Evolutionary conservation across 2,329 filamentous ascomycete species (phyloP), one percentile per base, ranked within the genome.

Genomic region (Sporothrix schenckii): DNA sequence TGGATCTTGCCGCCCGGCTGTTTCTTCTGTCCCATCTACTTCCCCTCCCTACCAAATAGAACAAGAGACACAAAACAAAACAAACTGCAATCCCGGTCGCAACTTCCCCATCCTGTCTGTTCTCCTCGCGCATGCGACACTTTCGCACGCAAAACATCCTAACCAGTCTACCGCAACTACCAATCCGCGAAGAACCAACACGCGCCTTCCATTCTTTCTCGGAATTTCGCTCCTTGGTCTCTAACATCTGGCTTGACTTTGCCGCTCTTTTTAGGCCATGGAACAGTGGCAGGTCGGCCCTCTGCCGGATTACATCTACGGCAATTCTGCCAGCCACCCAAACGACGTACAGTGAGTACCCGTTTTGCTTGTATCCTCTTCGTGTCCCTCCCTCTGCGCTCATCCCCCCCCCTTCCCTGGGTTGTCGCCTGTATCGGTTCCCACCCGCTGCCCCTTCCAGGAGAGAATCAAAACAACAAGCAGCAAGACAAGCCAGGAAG

Each of bases 281-380:
- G 84, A 87, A 81, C 85, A 87, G 80, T 87, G 85, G 85, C 84
- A 87, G 80, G 84, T 87, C 79, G 84, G 85, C 80, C 85, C 85
- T 75, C 82, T 87, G 80, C 85, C 85, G 81, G 85, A 86, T 80
- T 86, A 86, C 81, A 82, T 87, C 76, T 86, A 85, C 80, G 80
- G 83, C 78, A 84, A 83, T 80, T 81, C 81, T 79, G 81, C 83
- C 76, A 84, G 85, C 76, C 84, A 84, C 77, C 81, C 83, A 75
- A 85, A 83, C 80, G 84, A 86, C 74, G 84, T 87, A 79, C 85
- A 87, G 85, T 87, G 82, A 87, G 86, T 87, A 77, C 71, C 78
- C 74, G 73, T 74, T 73, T 74, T 73, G 71, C 72, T 74, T 77
- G 75, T 79, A 77, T 75, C 74, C 74, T 71, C 73, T 41, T 71